Conservation (phyloP, 108 stramenopile species). For the Nitzschia inconspicua region DNA sequence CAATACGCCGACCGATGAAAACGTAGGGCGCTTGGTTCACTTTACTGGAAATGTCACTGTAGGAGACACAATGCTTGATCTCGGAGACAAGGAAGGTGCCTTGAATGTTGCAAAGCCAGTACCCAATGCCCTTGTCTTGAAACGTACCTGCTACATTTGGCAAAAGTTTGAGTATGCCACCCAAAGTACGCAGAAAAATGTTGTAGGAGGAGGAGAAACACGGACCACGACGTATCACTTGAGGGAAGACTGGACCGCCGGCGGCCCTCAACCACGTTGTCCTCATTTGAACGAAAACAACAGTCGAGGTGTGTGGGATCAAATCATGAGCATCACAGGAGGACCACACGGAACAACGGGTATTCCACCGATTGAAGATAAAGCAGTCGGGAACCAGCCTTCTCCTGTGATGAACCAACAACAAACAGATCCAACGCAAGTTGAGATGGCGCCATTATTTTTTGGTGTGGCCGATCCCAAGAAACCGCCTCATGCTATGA, state of each 20-base stretch:
- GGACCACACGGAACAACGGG: not conserved
- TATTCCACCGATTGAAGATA: not conserved
- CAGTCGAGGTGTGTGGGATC: constrained; percentile 32
- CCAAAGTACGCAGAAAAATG: constrained; percentile 30
- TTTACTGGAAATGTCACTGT: constrained; percentile 49
- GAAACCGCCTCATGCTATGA: constrained; percentile 31
- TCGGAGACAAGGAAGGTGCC: constrained; percentile 8
- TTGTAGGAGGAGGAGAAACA: constrained; percentile 43
- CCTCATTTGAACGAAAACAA: constrained; percentile 35
- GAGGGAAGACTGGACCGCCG: constrained; percentile 44
- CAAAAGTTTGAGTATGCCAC: constrained; percentile 40
- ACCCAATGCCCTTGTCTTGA: constrained; percentile 36
- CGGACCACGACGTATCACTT: constrained; percentile 42
- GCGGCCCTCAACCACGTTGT: constrained; percentile 31
- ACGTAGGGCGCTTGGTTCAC: constrained; percentile 37
- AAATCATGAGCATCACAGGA: constrained; percentile 21
- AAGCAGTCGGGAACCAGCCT: constrained; percentile 1
- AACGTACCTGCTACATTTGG: constrained; percentile 46
- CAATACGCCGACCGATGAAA: constrained; percentile 31
- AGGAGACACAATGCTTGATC: constrained; percentile 34
- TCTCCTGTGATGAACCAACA: constrained; percentile 13
- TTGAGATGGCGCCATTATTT: constrained; percentile 26
- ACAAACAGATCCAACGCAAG: constrained; percentile 10
- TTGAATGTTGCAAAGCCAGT: constrained; percentile 40
- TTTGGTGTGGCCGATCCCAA: constrained; percentile 18